Base-by-base conservation (phyloP, 257 asterid species). In the Catharanthus roseus region DNA sequence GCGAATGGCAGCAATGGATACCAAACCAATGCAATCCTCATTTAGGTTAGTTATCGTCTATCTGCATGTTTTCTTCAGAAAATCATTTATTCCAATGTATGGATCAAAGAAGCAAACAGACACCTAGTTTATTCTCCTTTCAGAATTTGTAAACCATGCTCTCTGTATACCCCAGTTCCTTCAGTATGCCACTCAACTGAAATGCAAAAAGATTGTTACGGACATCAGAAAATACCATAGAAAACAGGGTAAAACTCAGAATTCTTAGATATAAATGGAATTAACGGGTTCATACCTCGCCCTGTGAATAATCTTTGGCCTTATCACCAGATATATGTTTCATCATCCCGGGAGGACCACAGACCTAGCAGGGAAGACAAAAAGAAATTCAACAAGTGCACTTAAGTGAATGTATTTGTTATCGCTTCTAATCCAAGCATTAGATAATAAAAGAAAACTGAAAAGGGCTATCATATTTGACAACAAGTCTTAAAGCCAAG, bases 261-360 rank as follows among this genome's bases (percentile, higher is more conserved):
- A 19, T 24, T 60, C 13, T 21, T 12, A 31, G n/a, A 70, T 53
- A 57, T 24, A 75, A 36, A 67, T n/a, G 51, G 41, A 53, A 57
- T 24, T 73, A 36, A 67, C 18, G 51, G 41, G 44, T 33, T 26
- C 24, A n/a, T 81, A 91, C 99, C 97, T 91, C 95, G 78, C 99
- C 99, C 81, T 93, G 99, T 16, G 93, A 72, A 53, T 85, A 56
- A 65, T 89, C 96, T 74, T 88, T 85, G 63, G 91, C 93, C 87
- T 91, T 93, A 68, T 86, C 95, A 45, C 99, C 97, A 24, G 97
- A 93, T 80, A 91, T 51, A 71, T 87, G 95, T 54, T 80, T 77
- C 95, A 93, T 93, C 96, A 93, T 82, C 74, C 96, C 99, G 74
- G 97, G 97, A 73, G 99, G 99, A 50, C 99, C 99, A 68, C 99